phyloP scores from a whole-genome alignment of 2,329 filamentous ascomycete genomes.

The Stenocarpella maydis region DNA sequence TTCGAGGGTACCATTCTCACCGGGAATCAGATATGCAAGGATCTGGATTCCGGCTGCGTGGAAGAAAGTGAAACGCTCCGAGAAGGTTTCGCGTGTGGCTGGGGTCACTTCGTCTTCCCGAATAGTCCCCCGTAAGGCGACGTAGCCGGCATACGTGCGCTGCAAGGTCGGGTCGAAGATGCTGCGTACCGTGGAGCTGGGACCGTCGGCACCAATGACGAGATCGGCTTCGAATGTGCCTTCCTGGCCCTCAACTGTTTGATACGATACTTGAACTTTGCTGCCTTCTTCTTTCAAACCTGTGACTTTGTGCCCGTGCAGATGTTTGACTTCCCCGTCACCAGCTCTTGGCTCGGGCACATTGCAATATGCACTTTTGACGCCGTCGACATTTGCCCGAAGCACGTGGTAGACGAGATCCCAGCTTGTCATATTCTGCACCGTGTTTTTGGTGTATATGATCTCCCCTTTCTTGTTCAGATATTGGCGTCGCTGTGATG shows the following conservation, averaged over 20 bases:
- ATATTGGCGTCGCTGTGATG: slow-evolving; percentile 45
- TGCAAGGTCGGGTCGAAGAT: slow-evolving; percentile 43
- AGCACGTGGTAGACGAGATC: slow-evolving; percentile 54
- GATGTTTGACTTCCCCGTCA: slow-evolving; percentile 44
- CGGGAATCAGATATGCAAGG: slow-evolving; percentile 53
- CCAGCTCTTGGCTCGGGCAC: slow-evolving; percentile 39
- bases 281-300: slow-evolving; percentile 40
- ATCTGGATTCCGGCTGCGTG: slow-evolving; percentile 49
- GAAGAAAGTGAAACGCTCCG: slow-evolving; percentile 51
- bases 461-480: slow-evolving; percentile 45
- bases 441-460: slow-evolving; percentile 44
- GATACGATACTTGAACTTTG: slow-evolving; percentile 44
- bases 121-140: slow-evolving; percentile 52
- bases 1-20: slow-evolving; percentile 47
- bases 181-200: slow-evolving; percentile 49
- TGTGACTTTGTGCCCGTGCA: slow-evolving; percentile 47
- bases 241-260: slow-evolving; percentile 43
- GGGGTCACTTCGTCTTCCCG: slow-evolving; percentile 48
- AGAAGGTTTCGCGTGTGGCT: slow-evolving; percentile 45
- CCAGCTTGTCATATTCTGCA: slow-evolving; percentile 58
- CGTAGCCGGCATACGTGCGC: slow-evolving; percentile 50
- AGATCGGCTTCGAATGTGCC: slow-evolving; percentile 46
- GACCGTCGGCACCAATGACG: slow-evolving; percentile 54
- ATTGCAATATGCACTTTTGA: slow-evolving; percentile 44
- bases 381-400: slow-evolving; percentile 54